These are phyloP conservation scores for Ramichloridium luteum DNA, from an alignment of 2,329 filamentous ascomycete genomes.

Conservation along the genomic window DNA sequence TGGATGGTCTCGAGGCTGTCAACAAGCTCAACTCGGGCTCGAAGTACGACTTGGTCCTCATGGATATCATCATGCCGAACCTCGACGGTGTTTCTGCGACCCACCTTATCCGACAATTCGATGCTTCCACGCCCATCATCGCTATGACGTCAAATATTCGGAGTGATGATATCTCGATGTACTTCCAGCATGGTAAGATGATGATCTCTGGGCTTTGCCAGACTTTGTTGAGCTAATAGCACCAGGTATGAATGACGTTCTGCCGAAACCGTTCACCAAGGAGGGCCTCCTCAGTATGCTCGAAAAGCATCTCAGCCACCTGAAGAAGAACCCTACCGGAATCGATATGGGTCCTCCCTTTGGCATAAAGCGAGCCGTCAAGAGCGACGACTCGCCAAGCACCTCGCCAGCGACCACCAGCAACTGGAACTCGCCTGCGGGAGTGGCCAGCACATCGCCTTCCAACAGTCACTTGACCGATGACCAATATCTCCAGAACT, in stretches of 20 bases:
- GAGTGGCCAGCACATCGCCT: constrained; percentile 46
- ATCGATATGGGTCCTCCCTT: constrained; percentile 41
- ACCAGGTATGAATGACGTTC: constrained; percentile 88
- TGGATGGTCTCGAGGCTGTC: constrained; percentile 82
- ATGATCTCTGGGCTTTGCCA: neutral
- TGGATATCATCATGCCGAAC: constrained; percentile 82
- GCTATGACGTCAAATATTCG: constrained; percentile 99
- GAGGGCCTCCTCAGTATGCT: constrained; percentile 68
- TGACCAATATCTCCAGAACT: constrained; percentile 34
- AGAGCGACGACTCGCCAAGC: constrained; percentile 50
- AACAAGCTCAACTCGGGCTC: constrained; percentile 61
- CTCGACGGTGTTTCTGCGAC: constrained; percentile 91
- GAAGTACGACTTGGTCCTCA: constrained; percentile 49
- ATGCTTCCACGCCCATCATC: constrained; percentile 72
- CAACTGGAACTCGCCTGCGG: constrained; percentile 52
- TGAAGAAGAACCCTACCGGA: constrained; percentile 47
- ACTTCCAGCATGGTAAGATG: constrained; percentile 81
- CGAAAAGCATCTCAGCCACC: constrained; percentile 74
- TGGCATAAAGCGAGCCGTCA: constrained; percentile 42
- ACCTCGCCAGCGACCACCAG: constrained; percentile 48
- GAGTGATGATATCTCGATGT: constrained; percentile 91
- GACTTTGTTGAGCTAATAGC: too few species aligned
- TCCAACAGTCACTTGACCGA: constrained; percentile 35
- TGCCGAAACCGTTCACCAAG: constrained; percentile 92
- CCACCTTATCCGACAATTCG: constrained; percentile 80